Percentiles rank a stretch among this genome's conserved stretches.
Conservation (phyloP, 208 protist species). For the Phytomonas sp. region DNA sequence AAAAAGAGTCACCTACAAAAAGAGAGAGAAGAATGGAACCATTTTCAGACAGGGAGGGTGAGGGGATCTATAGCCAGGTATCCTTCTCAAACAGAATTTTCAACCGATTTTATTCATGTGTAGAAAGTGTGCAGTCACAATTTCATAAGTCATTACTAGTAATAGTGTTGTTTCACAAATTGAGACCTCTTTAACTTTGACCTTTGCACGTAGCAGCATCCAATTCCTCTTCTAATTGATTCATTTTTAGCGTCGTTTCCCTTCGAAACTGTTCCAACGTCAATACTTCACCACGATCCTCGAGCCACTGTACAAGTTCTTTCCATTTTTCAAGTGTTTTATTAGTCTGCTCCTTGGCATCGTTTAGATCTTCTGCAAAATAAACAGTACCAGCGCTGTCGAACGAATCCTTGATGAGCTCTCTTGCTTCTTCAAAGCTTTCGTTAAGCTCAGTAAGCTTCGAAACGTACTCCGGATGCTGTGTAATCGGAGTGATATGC, state of each 20-base stretch:
- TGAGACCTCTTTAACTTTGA: constrained; percentile 9
- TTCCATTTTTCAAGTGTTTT: constrained; percentile 47
- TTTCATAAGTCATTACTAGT: neutral
- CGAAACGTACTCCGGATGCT: neutral
- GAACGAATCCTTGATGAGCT: constrained; percentile 52
- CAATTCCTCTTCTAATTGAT: constrained; percentile 56
- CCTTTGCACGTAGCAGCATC: constrained; percentile 15
- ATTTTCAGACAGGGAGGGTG: neutral
- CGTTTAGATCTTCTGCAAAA: constrained; percentile 59
- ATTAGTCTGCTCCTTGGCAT: constrained; percentile 39
- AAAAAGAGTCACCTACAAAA: constrained; percentile 6
- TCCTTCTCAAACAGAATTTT: neutral
- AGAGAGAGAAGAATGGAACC: constrained; percentile 6
- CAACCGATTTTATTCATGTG: neutral
- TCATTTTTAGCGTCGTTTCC: constrained; percentile 62
- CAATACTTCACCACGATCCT: constrained; percentile 18
- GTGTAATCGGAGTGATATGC: neutral
- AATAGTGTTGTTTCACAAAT: neutral
- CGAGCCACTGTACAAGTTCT: constrained; percentile 22
- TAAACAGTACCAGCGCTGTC: constrained; percentile 66
- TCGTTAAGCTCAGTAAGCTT: constrained; percentile 53
- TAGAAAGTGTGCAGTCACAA: neutral
- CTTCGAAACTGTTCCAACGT: constrained; percentile 26
- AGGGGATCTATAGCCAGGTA: neutral
- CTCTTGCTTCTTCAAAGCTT: constrained; percentile 46